Evolutionary conservation across 75 land plant genomes (phyloP).

Genomic region (Adiantum capillusveneris): DNA sequence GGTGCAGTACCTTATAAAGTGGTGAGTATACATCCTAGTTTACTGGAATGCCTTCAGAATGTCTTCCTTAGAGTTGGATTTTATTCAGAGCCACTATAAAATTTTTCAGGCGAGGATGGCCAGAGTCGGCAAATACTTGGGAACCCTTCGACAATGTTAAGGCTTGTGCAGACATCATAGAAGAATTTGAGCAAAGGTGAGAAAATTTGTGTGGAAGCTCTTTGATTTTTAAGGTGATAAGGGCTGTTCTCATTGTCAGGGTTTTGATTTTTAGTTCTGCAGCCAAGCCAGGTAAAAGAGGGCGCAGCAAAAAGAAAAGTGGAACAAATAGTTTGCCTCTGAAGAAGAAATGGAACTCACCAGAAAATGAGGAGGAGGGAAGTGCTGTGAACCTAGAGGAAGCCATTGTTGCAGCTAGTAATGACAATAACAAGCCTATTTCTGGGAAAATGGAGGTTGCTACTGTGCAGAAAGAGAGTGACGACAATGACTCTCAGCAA

Average conservation of each 20-base stretch:
- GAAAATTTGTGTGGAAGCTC: not conserved
- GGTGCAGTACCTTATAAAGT: constrained; percentile 79
- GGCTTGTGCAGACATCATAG: constrained; percentile 61
- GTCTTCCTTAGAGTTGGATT: too few relatives aligned
- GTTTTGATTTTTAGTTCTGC: not conserved
- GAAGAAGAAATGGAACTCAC: constrained; percentile 12
- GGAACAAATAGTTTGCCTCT: not conserved
- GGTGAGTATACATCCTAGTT: constrained; percentile 39
- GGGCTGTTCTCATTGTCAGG: not conserved
- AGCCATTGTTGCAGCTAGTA: too few relatives aligned
- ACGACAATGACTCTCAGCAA: constrained; percentile 2
- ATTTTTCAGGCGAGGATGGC: constrained; percentile 75
- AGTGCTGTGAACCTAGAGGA: not conserved
- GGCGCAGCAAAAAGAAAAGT: not conserved
- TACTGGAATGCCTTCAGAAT: too few relatives aligned
- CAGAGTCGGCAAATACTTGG: constrained; percentile 93
- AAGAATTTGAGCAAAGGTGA: constrained; percentile 83
- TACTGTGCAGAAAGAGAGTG: not conserved
- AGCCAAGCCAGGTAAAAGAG: not conserved
- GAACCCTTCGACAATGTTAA: constrained; percentile 73
- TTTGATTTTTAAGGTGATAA: not conserved
- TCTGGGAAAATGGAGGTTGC: constrained; percentile 4
- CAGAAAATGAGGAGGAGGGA: not conserved
- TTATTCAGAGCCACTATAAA: too few relatives aligned
- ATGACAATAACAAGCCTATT: too few relatives aligned